These are phyloP conservation scores for Mortierella sp. DNA, from an alignment of 371 early-diverging fungal genomes.

Conservation along the genomic window DNA sequence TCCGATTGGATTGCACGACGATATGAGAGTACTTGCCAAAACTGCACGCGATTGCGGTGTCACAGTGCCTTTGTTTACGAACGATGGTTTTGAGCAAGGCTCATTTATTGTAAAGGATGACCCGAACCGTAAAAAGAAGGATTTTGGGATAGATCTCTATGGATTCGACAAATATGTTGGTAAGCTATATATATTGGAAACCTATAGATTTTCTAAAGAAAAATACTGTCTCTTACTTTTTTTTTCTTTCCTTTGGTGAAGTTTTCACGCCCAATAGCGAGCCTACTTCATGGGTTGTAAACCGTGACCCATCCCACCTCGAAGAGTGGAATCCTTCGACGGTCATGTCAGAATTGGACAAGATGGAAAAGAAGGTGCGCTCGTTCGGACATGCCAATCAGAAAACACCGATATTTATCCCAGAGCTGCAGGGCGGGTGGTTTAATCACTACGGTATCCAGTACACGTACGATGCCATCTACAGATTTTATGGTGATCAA, in stretches of 20 bases:
- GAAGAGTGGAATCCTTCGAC: conserved; percentile 74
- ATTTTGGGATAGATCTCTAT: conserved; percentile 84
- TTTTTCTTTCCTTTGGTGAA: conserved; percentile 23
- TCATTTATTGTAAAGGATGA: conserved; percentile 70
- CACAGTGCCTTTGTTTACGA: conserved; percentile 86
- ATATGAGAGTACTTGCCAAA: conserved; percentile 83
- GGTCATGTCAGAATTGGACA: conserved; percentile 70
- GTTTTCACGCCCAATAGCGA: conserved; percentile 76
- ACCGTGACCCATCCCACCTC: conserved; percentile 64
- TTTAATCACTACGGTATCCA: conserved; percentile 79
- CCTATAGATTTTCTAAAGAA: no score
- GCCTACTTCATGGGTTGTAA: conserved; percentile 70
- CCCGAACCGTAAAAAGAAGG: conserved; percentile 45
- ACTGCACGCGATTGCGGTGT: conserved; percentile 83
- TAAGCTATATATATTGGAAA: conserved; percentile 29
- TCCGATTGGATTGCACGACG: conserved; percentile 86
- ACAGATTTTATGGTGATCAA: conserved; percentile 77
- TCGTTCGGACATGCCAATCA: conserved; percentile 75
- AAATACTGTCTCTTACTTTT: no score
- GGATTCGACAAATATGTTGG: conserved; percentile 87
- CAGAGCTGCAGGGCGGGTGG: conserved; percentile 89
- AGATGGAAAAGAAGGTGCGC: conserved; percentile 77
- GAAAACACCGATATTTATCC: conserved; percentile 80
- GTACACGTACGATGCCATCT: conserved; percentile 79
- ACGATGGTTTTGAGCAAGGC: conserved; percentile 83